These are phyloP conservation scores for Arthrobotrys entomopaga DNA, from an alignment of 2,329 filamentous ascomycete genomes.

Conservation along the genomic window DNA sequence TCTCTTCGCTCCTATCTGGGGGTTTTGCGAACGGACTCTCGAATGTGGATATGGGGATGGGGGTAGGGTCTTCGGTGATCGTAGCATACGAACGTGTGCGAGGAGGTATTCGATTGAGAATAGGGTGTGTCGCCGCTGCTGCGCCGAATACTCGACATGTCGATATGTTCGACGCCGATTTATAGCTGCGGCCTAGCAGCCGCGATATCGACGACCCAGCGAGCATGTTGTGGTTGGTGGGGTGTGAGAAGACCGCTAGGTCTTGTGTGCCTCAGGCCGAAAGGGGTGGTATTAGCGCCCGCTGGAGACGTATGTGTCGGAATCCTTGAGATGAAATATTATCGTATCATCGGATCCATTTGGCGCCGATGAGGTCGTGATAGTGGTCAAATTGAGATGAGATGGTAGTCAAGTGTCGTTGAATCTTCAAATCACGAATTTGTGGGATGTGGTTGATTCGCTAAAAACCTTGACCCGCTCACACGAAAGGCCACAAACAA, in stretches of 20 bases:
- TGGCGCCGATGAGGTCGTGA: slow-evolving; percentile 14
- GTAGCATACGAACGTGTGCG: slow-evolving; percentile 31
- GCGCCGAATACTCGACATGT: slow-evolving; percentile 27
- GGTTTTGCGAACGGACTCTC: slow-evolving; percentile 51
- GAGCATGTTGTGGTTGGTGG: slow-evolving; percentile 32
- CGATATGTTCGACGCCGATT: slow-evolving; percentile 14
- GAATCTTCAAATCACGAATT: neutral
- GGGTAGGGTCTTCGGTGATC: slow-evolving; percentile 6
- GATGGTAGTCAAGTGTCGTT: neutral
- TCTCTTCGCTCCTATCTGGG: slow-evolving; percentile 59
- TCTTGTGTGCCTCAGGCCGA: neutral
- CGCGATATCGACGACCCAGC: slow-evolving; percentile 39
- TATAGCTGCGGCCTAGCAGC: slow-evolving; percentile 46
- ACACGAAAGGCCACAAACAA: slow-evolving; percentile 50
- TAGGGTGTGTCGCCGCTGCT: slow-evolving; percentile 7
- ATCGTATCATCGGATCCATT: slow-evolving; percentile 27
- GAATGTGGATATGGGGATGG: slow-evolving; percentile 45
- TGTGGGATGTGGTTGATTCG: slow-evolving; percentile 28
- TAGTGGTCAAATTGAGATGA: slow-evolving; percentile 3
- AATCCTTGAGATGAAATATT: neutral
- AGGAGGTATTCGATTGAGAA: neutral
- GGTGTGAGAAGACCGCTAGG: neutral
- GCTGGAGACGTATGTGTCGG: neutral
- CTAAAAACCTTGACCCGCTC: slow-evolving; percentile 50
- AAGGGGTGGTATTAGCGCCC: slow-evolving; percentile 9